Conservation (phyloP, 139 green algal species). For the Limnomonas spitsbergensis region DNA sequence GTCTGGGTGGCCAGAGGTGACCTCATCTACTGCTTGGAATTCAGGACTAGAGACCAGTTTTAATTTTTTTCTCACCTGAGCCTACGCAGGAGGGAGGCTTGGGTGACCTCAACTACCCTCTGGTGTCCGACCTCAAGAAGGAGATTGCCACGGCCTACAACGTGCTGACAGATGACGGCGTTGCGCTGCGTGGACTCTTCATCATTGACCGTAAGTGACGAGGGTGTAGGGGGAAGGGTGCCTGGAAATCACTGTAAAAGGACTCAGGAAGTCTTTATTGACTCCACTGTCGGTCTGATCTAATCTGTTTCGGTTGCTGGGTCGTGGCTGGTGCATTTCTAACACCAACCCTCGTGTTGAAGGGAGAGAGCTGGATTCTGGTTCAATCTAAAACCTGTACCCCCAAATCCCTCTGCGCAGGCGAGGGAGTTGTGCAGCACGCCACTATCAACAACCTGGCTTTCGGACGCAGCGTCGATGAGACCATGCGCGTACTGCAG, state of each 20-base stretch:
- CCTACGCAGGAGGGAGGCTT: slow-evolving; percentile 67
- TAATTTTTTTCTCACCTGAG: background rate
- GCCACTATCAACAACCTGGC: slow-evolving; percentile 94
- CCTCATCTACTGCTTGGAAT: no score
- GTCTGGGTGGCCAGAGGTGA: no score
- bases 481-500: slow-evolving; percentile 87
- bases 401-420: slow-evolving; percentile 27
- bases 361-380: no score
- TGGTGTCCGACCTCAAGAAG: slow-evolving; percentile 96
- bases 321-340: no score
- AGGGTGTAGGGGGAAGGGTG: no score
- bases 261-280: no score
- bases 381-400: no score
- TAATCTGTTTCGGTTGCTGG: no score
- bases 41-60: no score
- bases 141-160: slow-evolving; percentile 29
- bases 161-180: slow-evolving; percentile 80
- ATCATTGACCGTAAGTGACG: slow-evolving; percentile 90
- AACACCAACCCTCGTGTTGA: no score
- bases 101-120: slow-evolving; percentile 92
- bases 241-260: no score
- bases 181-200: slow-evolving; percentile 85
- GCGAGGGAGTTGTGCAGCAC: slow-evolving; percentile 89
- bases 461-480: slow-evolving; percentile 91
- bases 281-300: no score